phyloP scores from a whole-genome alignment of 345 rosid species.

The Citrus maxima region DNA sequence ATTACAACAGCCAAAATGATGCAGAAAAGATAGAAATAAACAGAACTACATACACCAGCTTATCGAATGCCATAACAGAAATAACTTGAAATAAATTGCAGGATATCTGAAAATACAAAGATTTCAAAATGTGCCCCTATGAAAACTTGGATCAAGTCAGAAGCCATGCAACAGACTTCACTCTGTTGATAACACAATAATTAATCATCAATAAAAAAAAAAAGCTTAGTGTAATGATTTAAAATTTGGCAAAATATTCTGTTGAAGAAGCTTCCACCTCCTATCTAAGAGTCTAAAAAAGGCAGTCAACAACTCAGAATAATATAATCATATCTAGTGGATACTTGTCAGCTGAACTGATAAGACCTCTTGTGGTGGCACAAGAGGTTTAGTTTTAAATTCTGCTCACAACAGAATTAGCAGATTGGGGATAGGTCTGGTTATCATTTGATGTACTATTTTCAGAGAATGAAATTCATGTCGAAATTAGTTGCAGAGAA shows the following conservation, averaged over 20 bases:
- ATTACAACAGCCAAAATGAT: not conserved
- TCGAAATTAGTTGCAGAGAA: not conserved
- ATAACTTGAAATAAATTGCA: not conserved
- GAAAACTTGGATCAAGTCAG: not conserved
- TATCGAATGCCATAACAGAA: not conserved
- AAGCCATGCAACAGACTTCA: not conserved
- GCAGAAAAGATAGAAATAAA: not conserved
- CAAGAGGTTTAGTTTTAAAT: not conserved
- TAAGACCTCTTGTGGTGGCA: not conserved
- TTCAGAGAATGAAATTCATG: not conserved
- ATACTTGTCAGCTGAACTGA: too few relatives aligned
- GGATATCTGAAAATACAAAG: not conserved
- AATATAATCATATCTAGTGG: too few relatives aligned
- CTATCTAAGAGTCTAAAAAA: not conserved
- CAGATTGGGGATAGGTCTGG: not conserved
- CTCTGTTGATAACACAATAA: not conserved
- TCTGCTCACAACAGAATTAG: not conserved
- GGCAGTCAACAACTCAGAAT: not conserved
- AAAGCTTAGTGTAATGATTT: not conserved
- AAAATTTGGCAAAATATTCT: not conserved
- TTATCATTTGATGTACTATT: not conserved
- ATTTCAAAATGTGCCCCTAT: not conserved
- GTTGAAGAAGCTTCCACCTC: not conserved
- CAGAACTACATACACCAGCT: not conserved
- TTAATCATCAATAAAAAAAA: not conserved